A percentile compares a stretch with the other conserved stretches of the same genome.
Evolutionary conservation across 495 filamentous ascomycete species (phyloP).

Genomic region (Neurospora cerealis): DNA sequence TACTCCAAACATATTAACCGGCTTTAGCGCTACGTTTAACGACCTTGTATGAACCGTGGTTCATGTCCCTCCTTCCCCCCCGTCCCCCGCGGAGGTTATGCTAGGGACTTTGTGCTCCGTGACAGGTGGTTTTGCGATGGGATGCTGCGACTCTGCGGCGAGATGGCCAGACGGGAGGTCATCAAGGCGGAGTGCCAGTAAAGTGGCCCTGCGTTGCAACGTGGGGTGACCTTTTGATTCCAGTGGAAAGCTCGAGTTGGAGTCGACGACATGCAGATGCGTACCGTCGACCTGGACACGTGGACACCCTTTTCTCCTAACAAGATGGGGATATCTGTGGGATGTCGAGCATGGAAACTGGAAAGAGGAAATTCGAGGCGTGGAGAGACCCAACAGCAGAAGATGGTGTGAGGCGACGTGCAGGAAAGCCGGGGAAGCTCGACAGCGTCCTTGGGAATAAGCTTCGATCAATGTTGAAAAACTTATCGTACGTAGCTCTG

Average conservation of each 20-base stretch:
- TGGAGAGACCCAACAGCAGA: neutral
- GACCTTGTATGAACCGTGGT: neutral
- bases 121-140: neutral
- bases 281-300: neutral
- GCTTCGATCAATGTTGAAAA: neutral
- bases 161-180: neutral
- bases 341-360: neutral
- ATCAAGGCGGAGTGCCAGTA: neutral
- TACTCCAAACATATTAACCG: neutral
- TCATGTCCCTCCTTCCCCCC: neutral
- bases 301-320: neutral
- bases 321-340: neutral
- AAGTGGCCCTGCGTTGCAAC: neutral
- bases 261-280: neutral
- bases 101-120: neutral
- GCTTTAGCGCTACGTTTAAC: neutral
- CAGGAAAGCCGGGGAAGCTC: neutral
- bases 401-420: neutral
- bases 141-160: neutral
- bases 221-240: neutral
- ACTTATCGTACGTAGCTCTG: neutral
- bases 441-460: neutral
- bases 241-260: neutral
- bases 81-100: neutral
- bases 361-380: neutral